Evolutionary conservation across 2,329 filamentous ascomycete genomes (phyloP), one percentile per base, ranked within the genome.

Genomic region (Cercospora berteroae): DNA sequence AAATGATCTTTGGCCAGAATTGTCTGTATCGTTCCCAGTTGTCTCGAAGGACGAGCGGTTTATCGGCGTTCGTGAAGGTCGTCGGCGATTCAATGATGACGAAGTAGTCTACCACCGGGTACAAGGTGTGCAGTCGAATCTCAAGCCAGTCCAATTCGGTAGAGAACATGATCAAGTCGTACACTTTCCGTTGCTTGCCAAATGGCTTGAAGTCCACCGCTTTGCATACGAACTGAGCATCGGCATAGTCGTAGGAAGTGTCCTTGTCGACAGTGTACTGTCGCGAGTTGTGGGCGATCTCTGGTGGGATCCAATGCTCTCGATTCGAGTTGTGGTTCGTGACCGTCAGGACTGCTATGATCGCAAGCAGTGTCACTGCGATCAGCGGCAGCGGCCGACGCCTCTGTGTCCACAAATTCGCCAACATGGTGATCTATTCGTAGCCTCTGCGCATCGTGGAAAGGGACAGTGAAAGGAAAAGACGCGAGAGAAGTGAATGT

Each of bases 131-230:
- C 3, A 90, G 80, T 12, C 87, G 85, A 58, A 90, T 85, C 75
- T 90, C 87, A 57, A 90, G 81, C 83, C 86, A 88, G 77, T 90
- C 87, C 10, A 90, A 80, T 77, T 90, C 88, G 2, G 82, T 85
- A 71, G 87, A 88, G 72, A 89, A 78, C 81, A 89, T 84, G 72
- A 89, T 81, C 2, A 90, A 80, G 74, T 90, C 88, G 75, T 87
- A 88, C 42, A 88, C 79, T 74, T 86, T 87, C 64, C 85, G 55
- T 18, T 31, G 52, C 16, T 44, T 55, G 16, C 60, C 48, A 57
- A 42, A 60, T 3, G 60, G 23, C 16, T 27, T 27, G 56, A 67
- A 63, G 20, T 55, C 65, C 20, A 63, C 59, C 25, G 60, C 33
- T 20, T 29, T 62, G 65, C 65, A 67, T 18, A 67, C 48, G n/a